Conservation (phyloP, 441 rosid species). For the Populus trichocarpa region DNA sequence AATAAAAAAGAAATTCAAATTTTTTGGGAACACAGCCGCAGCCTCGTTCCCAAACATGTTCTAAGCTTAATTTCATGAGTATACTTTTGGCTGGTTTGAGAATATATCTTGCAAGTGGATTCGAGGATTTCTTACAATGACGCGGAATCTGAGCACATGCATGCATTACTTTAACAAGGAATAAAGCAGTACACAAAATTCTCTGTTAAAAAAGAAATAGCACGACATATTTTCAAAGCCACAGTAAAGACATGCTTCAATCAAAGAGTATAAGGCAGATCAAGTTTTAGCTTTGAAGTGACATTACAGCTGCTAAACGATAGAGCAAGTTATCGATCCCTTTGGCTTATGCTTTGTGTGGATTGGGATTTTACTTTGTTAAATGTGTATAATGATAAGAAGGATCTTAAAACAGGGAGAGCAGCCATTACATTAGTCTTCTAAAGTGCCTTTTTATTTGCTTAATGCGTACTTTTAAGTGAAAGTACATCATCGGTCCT, state of each 20-base stretch:
- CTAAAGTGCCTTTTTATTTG: background rate
- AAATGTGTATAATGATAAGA: too few species aligned
- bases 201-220: background rate
- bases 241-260: background rate
- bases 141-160: conserved; percentile 31
- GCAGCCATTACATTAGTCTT: background rate
- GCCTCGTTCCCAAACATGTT: too few species aligned
- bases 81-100: background rate
- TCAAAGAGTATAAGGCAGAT: background rate
- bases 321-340: too few species aligned
- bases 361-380: too few species aligned
- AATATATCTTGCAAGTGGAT: conserved; percentile 3
- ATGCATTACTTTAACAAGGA: background rate
- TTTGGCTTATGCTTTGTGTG: too few species aligned
- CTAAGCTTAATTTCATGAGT: background rate
- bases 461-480: too few species aligned
- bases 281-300: background rate
- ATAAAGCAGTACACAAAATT: too few species aligned
- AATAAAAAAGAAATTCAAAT: too few species aligned
- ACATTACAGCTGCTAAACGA: background rate
- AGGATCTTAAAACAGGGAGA: background rate
- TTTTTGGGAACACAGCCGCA: too few species aligned
- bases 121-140: background rate
- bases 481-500: background rate
- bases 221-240: too few species aligned